These are phyloP conservation scores for Wickerhamiella sergipiensis DNA, from an alignment of 805 yeast genomes.

Conservation along the genomic window DNA sequence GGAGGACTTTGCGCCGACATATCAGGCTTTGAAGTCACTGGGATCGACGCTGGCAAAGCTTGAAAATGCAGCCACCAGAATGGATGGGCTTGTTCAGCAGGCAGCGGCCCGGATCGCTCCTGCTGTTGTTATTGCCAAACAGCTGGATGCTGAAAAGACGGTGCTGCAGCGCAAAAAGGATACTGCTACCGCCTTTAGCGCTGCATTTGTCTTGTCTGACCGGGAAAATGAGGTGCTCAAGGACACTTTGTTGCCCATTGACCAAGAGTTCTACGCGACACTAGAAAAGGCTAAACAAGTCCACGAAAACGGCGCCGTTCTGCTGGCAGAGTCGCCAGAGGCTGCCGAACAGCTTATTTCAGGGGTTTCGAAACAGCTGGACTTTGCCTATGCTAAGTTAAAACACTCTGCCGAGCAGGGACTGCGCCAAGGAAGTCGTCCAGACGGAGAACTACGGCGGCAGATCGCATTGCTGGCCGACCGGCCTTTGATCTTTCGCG, in stretches of 20 bases:
- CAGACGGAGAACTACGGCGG: conserved; percentile 1
- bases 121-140: conserved; percentile 19
- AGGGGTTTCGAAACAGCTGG: conserved; percentile 32
- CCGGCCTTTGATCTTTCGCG: conserved; percentile 34
- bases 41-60: conserved; percentile 15
- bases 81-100: conserved; percentile 14
- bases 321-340: conserved; percentile 40
- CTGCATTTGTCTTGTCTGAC: conserved; percentile 53
- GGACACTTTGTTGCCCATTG: conserved; percentile 22
- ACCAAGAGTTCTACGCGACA: conserved; percentile 44
- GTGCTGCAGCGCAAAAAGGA: conserved; percentile 15
- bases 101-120: conserved; percentile 17
- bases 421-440: conserved; percentile 7
- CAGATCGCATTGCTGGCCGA: conserved; percentile 21
- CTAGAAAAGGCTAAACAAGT: conserved; percentile 51
- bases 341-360: conserved; percentile 32
- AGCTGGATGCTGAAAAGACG: conserved; percentile 16
- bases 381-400: conserved; percentile 42
- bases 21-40: conserved; percentile 16
- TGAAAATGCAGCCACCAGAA: conserved; percentile 10
- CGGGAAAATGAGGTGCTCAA: conserved; percentile 51
- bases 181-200: conserved; percentile 28
- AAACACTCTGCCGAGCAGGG: conserved; percentile 28
- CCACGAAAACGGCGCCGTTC: conserved; percentile 50
- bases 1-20: conserved; percentile 19